Percentiles rank a stretch among this genome's conserved stretches.
Conservation (phyloP, 2,329 filamentous ascomycete genomes). For the Blastomyces silverae region DNA sequence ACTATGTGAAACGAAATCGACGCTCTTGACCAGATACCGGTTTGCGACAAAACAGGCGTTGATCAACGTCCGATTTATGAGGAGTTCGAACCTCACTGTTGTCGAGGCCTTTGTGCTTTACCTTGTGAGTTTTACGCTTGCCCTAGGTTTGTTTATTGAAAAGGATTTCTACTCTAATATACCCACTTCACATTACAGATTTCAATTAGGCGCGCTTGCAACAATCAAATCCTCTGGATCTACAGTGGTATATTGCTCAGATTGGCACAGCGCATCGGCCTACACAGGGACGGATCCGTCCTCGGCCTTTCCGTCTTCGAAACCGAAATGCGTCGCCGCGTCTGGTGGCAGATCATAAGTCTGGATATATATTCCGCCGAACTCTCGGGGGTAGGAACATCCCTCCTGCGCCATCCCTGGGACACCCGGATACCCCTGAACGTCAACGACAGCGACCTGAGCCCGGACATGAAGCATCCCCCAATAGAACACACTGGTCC, state of each 20-base stretch:
- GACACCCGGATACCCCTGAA: constrained; percentile 41
- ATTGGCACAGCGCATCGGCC: constrained; percentile 60
- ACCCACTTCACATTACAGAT: constrained; percentile 36
- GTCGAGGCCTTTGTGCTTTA: constrained; percentile 51
- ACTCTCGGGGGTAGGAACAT: constrained; percentile 7
- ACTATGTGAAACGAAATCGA: constrained; percentile 35
- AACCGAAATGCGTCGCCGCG: constrained; percentile 60
- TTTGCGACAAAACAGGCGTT: constrained; percentile 45
- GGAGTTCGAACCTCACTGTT: constrained; percentile 39
- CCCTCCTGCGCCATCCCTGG: constrained; percentile 36
- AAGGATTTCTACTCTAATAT: constrained; percentile 9
- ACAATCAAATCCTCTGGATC: constrained; percentile 18
- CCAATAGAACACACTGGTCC: constrained; percentile 29
- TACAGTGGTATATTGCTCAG: constrained; percentile 59
- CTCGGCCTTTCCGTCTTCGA: constrained; percentile 47
- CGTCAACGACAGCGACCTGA: constrained; percentile 39
- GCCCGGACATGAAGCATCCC: constrained; percentile 33
- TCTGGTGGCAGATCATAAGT: constrained; percentile 66
- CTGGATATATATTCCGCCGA: constrained; percentile 65
- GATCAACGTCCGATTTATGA: constrained; percentile 39
- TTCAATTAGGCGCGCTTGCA: constrained; percentile 13
- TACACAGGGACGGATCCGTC: constrained; percentile 57
- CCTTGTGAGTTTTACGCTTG: constrained; percentile 39
- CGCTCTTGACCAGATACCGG: constrained; percentile 40
- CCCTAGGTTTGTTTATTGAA: neutral